These are phyloP conservation scores for Rhodofomes roseus DNA, from an alignment of 1,284 basidiomycete species.

Conservation along the genomic window DNA sequence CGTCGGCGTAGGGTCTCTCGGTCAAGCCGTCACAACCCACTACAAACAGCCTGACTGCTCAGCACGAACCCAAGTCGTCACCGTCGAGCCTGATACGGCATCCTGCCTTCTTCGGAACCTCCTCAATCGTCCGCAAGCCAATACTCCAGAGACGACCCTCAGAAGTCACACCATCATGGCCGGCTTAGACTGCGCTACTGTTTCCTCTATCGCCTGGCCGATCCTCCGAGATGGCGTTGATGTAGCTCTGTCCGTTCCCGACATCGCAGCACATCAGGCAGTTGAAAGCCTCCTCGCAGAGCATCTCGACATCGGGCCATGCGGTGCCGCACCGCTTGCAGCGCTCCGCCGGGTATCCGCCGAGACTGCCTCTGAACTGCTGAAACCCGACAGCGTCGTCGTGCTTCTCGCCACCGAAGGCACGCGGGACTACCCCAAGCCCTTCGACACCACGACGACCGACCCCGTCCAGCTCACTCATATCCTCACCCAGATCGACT, in stretches of 20 bases:
- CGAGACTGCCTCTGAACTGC: neutral
- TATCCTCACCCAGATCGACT: conserved; percentile 10
- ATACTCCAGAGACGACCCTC: neutral
- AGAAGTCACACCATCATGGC: conserved; percentile 9
- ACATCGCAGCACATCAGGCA: conserved; percentile 7
- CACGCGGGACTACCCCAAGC: conserved; percentile 1
- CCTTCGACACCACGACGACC: conserved; percentile 7
- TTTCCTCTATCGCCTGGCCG: conserved; percentile 8
- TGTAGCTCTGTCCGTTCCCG: conserved; percentile 1
- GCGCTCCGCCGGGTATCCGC: conserved; percentile 3
- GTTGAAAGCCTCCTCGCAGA: neutral
- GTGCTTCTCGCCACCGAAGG: conserved; percentile 10
- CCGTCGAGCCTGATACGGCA: conserved; percentile 9
- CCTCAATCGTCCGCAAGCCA: neutral
- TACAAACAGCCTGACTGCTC: conserved; percentile 3
- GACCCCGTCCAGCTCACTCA: conserved; percentile 10
- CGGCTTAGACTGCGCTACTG: conserved; percentile 7
- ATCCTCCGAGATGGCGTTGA: conserved; percentile 3
- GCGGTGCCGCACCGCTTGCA: conserved; percentile 9
- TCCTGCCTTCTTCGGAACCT: conserved; percentile 2
- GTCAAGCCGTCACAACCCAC: conserved; percentile 8
- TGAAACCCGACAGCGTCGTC: conserved; percentile 5
- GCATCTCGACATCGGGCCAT: conserved; percentile 7
- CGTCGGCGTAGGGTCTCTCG: conserved; percentile 9
- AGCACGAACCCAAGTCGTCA: neutral